Conservation (phyloP, 768 basidiomycete species). For the Boletus patriciae region DNA sequence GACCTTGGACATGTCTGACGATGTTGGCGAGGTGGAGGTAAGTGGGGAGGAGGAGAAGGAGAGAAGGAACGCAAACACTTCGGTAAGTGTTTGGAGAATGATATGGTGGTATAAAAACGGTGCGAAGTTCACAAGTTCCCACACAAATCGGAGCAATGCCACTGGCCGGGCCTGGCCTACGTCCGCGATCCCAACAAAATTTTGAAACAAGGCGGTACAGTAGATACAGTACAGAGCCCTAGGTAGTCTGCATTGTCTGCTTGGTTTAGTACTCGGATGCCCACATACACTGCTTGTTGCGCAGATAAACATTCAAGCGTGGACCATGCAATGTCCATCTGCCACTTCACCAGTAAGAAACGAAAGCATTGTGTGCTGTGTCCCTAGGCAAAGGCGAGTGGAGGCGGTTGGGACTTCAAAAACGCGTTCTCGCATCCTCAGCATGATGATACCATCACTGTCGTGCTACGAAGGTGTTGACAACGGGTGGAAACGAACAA, state of each 20-base stretch:
- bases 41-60: slow-evolving; percentile 11
- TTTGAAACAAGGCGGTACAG: background rate
- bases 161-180: background rate
- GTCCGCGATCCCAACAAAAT: background rate
- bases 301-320: slow-evolving; percentile 70
- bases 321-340: slow-evolving; percentile 63
- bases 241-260: slow-evolving; percentile 40
- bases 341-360: slow-evolving; percentile 77
- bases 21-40: slow-evolving; percentile 8
- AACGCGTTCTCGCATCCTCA: background rate
- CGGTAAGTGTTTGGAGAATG: background rate
- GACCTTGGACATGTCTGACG: slow-evolving; percentile 46
- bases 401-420: slow-evolving; percentile 20
- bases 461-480: background rate
- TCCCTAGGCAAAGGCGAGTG: slow-evolving; percentile 77
- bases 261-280: slow-evolving; percentile 78
- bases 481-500: background rate
- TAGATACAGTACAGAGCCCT: background rate
- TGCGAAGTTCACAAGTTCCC: slow-evolving; percentile 29
- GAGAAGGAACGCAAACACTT: slow-evolving; percentile 5
- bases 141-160: slow-evolving; percentile 17
- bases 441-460: background rate
- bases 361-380: slow-evolving; percentile 73
- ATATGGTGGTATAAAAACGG: slow-evolving; percentile 17
- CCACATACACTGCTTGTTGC: slow-evolving; percentile 42